A percentile compares a stretch with the other conserved stretches of the same genome.
Evolutionary conservation across 164 flowering plant species (phyloP).

Genomic region (Tetrastigma voinierianum): DNA sequence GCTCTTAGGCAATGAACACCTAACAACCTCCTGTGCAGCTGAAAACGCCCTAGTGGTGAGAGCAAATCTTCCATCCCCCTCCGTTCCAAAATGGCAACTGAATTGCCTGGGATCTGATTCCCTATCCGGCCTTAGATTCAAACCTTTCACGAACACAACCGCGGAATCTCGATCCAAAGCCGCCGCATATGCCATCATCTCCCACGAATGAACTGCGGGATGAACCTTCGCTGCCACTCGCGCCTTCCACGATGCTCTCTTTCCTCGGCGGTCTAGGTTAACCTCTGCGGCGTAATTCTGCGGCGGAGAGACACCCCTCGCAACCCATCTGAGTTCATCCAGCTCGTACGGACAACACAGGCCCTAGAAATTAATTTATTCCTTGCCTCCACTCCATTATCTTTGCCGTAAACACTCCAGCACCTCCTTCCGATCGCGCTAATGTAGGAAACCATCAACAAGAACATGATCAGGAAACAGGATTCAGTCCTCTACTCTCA

Average conservation of each 20-base stretch:
- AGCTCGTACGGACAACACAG: slow-evolving; percentile 53
- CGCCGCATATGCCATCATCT: slow-evolving; percentile 64
- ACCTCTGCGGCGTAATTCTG: slow-evolving; percentile 43
- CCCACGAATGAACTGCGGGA: slow-evolving; percentile 55
- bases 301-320: slow-evolving; percentile 65
- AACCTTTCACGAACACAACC: slow-evolving; percentile 78
- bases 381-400: background rate
- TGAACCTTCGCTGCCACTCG: slow-evolving; percentile 7
- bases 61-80: slow-evolving; percentile 17
- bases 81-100: slow-evolving; percentile 62
- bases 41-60: slow-evolving; percentile 45
- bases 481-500: slow-evolving; percentile 48
- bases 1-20: slow-evolving; percentile 63
- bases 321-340: slow-evolving; percentile 45
- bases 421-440: background rate
- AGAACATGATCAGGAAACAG: slow-evolving; percentile 70
- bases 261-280: slow-evolving; percentile 23
- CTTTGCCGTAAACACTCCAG: slow-evolving; percentile 36
- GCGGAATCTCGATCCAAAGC: slow-evolving; percentile 50
- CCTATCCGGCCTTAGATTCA: slow-evolving; percentile 63
- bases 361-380: background rate
- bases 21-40: slow-evolving; percentile 77
- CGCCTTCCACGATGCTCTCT: slow-evolving; percentile 2
- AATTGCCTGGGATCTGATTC: slow-evolving; percentile 52
- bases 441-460: slow-evolving; percentile 35